Evolutionary conservation across 768 basidiomycete species (phyloP).

Genomic region (Piloderma croceum): DNA sequence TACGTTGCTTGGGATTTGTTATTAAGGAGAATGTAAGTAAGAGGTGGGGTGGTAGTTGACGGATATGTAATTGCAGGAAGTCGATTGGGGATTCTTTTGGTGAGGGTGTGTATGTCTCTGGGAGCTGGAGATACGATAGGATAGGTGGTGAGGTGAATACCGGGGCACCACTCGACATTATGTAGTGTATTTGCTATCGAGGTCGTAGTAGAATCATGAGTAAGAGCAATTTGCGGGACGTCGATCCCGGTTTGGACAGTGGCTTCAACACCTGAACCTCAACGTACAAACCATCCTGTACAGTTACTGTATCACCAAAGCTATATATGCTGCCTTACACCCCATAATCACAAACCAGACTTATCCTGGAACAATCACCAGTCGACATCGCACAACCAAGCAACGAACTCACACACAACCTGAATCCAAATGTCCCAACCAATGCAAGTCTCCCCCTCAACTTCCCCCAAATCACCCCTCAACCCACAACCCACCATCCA

Average conservation of each 20-base stretch:
- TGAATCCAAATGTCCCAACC: neutral
- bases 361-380: neutral
- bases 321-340: neutral
- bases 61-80: conserved; percentile 57
- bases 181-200: too few relatives aligned
- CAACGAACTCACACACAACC: neutral
- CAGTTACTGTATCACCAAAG: neutral
- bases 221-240: too few relatives aligned
- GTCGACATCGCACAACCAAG: neutral
- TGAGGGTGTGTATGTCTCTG: conserved; percentile 52
- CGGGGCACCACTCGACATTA: too few relatives aligned
- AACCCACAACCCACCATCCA: conserved; percentile 11
- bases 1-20: conserved; percentile 60
- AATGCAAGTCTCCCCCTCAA: neutral
- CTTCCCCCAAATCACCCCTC: neutral
- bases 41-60: conserved; percentile 63
- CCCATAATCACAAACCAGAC: neutral
- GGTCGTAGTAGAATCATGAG: too few relatives aligned
- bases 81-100: conserved; percentile 52
- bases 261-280: too few relatives aligned
- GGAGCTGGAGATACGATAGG: conserved; percentile 51
- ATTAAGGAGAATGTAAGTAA: conserved; percentile 36
- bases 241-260: too few relatives aligned
- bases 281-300: too few relatives aligned
- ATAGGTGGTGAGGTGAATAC: too few relatives aligned